phyloP scores from a whole-genome alignment of 306 rosid species.

The Cicer chorassanicum region DNA sequence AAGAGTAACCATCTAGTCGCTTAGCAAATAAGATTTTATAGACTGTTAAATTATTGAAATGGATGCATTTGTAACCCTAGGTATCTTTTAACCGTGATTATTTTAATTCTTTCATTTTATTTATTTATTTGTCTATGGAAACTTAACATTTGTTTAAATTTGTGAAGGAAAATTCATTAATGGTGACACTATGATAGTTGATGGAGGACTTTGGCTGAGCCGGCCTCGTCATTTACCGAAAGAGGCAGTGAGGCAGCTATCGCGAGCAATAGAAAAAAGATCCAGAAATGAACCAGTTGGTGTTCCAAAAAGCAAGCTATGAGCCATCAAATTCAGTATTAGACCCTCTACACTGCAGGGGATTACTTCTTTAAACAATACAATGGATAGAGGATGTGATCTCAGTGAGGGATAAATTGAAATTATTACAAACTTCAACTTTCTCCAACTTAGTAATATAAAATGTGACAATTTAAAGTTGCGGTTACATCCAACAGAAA shows the following conservation, averaged over 20 bases:
- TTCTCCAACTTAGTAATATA: neutral
- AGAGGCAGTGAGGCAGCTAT: constrained; percentile 76
- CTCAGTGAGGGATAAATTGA: constrained; percentile 9
- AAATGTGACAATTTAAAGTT: constrained; percentile 4
- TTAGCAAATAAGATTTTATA: neutral
- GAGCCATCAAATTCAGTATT: constrained; percentile 35
- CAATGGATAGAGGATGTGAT: neutral
- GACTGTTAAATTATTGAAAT: constrained; percentile 1
- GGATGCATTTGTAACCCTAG: neutral
- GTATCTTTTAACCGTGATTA: neutral
- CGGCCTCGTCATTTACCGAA: constrained; percentile 77
- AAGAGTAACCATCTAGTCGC: neutral
- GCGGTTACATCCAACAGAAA: neutral
- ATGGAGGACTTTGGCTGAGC: constrained; percentile 96
- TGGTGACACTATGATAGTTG: constrained; percentile 69
- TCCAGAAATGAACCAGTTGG: constrained; percentile 64
- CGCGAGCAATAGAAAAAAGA: constrained; percentile 83
- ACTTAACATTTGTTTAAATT: constrained; percentile 36
- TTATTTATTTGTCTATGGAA: neutral
- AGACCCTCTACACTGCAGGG: neutral
- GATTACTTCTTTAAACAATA: constrained; percentile 7
- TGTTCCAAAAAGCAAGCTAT: constrained; percentile 82
- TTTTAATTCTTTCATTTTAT: neutral
- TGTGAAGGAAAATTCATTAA: constrained; percentile 80
- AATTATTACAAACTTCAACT: constrained; percentile 22